These are phyloP conservation scores for Raffaelea arxii DNA, from an alignment of 2,329 filamentous ascomycete genomes.

Conservation along the genomic window DNA sequence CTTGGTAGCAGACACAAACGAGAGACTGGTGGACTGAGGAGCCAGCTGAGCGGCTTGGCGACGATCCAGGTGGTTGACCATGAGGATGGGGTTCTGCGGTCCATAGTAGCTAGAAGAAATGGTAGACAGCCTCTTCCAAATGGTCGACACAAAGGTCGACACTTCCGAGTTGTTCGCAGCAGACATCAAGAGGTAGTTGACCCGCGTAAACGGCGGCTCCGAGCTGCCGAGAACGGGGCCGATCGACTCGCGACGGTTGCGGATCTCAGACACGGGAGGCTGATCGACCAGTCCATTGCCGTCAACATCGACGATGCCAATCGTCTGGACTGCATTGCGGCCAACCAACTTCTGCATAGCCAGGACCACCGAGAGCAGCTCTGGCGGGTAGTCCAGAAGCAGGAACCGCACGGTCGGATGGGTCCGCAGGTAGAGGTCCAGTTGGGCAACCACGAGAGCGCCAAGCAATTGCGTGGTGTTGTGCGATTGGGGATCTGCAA, in stretches of 20 bases:
- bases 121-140: slow-evolving; percentile 40
- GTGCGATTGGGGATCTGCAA: slow-evolving; percentile 31
- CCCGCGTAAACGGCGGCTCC: slow-evolving; percentile 32
- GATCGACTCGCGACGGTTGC: background rate
- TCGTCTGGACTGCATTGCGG: slow-evolving; percentile 45
- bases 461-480: slow-evolving; percentile 47
- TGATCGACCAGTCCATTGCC: background rate
- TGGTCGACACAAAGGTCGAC: slow-evolving; percentile 39
- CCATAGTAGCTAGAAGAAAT: slow-evolving; percentile 19
- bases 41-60: background rate
- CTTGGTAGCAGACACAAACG: background rate
- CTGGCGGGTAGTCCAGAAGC: slow-evolving; percentile 47
- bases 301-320: slow-evolving; percentile 34
- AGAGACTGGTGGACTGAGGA: background rate
- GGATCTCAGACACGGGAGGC: background rate
- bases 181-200: slow-evolving; percentile 47
- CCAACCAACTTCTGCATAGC: slow-evolving; percentile 50
- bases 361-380: slow-evolving; percentile 46
- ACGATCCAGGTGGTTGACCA: background rate
- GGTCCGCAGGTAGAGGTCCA: slow-evolving; percentile 48
- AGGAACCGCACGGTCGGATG: slow-evolving; percentile 46
- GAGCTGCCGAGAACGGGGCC: slow-evolving; percentile 10
- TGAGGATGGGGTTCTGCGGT: background rate
- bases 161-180: slow-evolving; percentile 45
- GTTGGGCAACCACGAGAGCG: slow-evolving; percentile 47